phyloP scores from a whole-genome alignment of 2,329 filamentous ascomycete species.

The Beauveria australis region DNA sequence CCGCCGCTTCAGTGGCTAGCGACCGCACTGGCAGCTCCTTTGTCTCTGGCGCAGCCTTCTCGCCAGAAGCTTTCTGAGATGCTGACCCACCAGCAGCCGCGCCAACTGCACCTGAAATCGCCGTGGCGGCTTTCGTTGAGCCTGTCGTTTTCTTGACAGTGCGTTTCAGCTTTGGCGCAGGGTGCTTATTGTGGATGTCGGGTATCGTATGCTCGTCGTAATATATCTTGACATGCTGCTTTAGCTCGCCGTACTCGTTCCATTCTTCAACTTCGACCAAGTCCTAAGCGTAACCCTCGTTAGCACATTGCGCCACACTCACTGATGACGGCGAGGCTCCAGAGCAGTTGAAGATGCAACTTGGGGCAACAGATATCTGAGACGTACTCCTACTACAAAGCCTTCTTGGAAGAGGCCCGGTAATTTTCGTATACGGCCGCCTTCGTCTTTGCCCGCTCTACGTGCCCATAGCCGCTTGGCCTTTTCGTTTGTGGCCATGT shows the following conservation, averaged over 20 bases:
- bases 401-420: slow-evolving; percentile 85
- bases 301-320: background rate
- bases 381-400: slow-evolving; percentile 71
- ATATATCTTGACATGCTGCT: slow-evolving; percentile 69
- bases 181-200: slow-evolving; percentile 43
- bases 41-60: slow-evolving; percentile 20
- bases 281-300: slow-evolving; percentile 48
- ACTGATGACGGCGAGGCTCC: background rate
- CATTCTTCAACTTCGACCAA: slow-evolving; percentile 93
- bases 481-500: slow-evolving; percentile 82
- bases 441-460: slow-evolving; percentile 62
- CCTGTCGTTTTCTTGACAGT: slow-evolving; percentile 25
- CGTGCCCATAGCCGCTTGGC: slow-evolving; percentile 85
- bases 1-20: slow-evolving; percentile 57
- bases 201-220: slow-evolving; percentile 55
- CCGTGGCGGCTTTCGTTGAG: slow-evolving; percentile 19
- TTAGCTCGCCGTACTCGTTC: slow-evolving; percentile 97
- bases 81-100: slow-evolving; percentile 20
- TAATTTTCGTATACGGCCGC: slow-evolving; percentile 62
- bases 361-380: background rate
- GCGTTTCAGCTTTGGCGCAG: slow-evolving; percentile 27
- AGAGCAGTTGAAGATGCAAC: background rate
- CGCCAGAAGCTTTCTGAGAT: slow-evolving; percentile 14
- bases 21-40: slow-evolving; percentile 38
- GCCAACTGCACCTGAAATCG: slow-evolving; percentile 19